phyloP scores from a whole-genome alignment of 73 alveolate genomes.

The Durusdinium trenchii region DNA sequence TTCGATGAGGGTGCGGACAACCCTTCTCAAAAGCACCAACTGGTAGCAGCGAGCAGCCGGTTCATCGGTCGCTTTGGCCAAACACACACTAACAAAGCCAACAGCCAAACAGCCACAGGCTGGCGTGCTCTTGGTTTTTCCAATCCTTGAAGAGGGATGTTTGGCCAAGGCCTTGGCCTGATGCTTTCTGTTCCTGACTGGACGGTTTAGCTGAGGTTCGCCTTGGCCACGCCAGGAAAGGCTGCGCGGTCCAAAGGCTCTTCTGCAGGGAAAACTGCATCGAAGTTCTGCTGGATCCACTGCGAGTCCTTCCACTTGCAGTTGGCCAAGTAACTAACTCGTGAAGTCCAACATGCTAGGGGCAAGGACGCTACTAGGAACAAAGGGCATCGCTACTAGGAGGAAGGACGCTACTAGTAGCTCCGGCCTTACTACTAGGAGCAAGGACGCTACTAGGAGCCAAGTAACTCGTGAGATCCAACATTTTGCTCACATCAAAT shows the following conservation, averaged over 20 bases:
- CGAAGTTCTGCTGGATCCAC: slow-evolving; percentile 31
- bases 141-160: background rate
- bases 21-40: slow-evolving; percentile 72
- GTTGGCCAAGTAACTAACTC: background rate
- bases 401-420: too few relatives aligned
- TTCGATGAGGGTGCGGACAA: slow-evolving; percentile 60
- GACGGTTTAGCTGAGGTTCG: background rate
- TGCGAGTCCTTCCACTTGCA: background rate
- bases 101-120: too few relatives aligned
- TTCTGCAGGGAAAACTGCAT: slow-evolving; percentile 23
- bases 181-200: background rate
- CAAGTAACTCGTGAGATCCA: background rate
- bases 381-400: too few relatives aligned
- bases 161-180: background rate
- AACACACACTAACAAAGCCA: too few relatives aligned
- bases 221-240: slow-evolving; percentile 52
- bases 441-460: too few relatives aligned
- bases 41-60: too few relatives aligned
- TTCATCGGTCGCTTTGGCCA: too few relatives aligned
- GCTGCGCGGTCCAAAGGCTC: slow-evolving; percentile 42
- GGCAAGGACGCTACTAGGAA: too few relatives aligned
- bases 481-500: background rate
- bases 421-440: too few relatives aligned
- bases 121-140: background rate
- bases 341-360: background rate